These are phyloP conservation scores for Dichomitus squalens DNA, from an alignment of 1,284 basidiomycete genomes.

Conservation along the genomic window DNA sequence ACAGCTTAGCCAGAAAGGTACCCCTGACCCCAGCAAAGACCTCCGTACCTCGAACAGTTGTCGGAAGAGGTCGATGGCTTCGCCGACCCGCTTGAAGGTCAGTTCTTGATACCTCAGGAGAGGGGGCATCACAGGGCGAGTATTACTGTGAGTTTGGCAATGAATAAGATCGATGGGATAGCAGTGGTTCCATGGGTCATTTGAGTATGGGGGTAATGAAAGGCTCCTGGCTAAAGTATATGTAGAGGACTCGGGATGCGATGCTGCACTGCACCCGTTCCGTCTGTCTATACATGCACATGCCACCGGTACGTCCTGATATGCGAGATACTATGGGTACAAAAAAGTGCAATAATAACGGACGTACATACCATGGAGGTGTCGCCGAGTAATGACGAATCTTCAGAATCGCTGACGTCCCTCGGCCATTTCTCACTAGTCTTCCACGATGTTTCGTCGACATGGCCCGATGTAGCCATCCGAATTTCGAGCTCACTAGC, in stretches of 20 bases:
- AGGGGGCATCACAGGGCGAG: constrained; percentile 26
- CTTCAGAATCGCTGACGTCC: background rate
- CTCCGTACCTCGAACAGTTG: constrained; percentile 27
- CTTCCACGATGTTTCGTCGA: background rate
- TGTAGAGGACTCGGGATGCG: background rate
- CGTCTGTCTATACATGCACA: background rate
- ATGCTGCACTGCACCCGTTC: background rate
- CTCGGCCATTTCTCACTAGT: background rate
- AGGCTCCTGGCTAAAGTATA: background rate
- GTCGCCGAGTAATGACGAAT: background rate
- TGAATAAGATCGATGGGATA: constrained; percentile 23
- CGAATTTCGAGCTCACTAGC: background rate
- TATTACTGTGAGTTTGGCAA: constrained; percentile 11
- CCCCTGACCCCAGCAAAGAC: background rate
- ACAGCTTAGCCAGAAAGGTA: no score
- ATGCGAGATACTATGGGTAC: background rate
- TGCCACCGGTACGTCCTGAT: background rate
- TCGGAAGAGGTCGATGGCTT: constrained; percentile 24
- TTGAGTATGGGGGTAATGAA: background rate
- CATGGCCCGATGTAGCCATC: background rate
- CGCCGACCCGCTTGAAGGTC: constrained; percentile 18
- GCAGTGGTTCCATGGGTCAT: constrained; percentile 22
- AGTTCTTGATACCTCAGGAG: constrained; percentile 21
- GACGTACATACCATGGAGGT: background rate
- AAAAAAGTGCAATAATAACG: no score